Conservation (phyloP, 306 rosid genomes). For the Vigna angularis region DNA sequence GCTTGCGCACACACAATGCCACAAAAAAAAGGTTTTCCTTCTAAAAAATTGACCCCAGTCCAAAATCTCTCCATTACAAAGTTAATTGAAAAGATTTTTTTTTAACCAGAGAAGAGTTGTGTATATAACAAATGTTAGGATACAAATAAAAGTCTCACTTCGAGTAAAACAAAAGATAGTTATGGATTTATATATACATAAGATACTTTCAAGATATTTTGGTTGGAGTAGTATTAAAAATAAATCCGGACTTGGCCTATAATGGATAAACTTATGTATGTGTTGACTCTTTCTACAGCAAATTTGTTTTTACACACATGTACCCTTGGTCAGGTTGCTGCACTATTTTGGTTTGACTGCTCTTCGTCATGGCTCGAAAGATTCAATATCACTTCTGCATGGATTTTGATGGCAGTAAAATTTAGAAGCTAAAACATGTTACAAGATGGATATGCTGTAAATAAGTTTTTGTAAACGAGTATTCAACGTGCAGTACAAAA, state of each 20-base stretch:
- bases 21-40: background rate
- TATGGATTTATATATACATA: too few relatives aligned
- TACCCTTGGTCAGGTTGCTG: background rate
- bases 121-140: too few relatives aligned
- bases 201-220: too few relatives aligned
- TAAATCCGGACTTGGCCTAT: too few relatives aligned
- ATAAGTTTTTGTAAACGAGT: background rate
- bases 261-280: too few relatives aligned
- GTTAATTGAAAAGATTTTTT: background rate
- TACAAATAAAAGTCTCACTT: too few relatives aligned
- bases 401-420: background rate
- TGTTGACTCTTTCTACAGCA: too few relatives aligned
- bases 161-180: too few relatives aligned
- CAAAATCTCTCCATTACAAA: background rate
- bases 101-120: too few relatives aligned
- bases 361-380: background rate
- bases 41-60: background rate
- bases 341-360: background rate
- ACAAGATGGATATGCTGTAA: background rate
- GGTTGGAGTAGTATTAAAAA: too few relatives aligned
- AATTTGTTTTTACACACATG: background rate
- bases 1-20: background rate
- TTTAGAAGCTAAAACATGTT: background rate
- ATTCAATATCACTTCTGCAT: background rate
- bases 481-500: background rate